Base-by-base conservation (phyloP, 306 rosid species). In the Cyamopsis tetragonoloba region DNA sequence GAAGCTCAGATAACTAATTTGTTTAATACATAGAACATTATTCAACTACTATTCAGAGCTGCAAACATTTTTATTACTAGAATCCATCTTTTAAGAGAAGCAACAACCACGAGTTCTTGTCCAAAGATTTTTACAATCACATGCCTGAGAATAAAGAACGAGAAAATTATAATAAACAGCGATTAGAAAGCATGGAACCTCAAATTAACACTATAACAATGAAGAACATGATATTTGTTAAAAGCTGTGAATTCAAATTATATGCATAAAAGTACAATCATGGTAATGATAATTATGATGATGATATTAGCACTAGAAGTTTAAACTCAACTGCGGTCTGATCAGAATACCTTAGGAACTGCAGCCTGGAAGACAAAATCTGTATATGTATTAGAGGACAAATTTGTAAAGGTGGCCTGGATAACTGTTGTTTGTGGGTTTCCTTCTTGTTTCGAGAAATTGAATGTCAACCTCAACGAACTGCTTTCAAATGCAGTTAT, bases 311-410 rank as follows among this genome's bases (percentile, higher is more conserved):
- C 64, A 73, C 26, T 12, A 24, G 6, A 54, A 26, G 43, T 24
- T 71, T 18, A 54, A 72, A 59, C 58, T 53, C 28, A 79, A 23
- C 27, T 62, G 41, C 61, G 62, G 14, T 10, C 31, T 53, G 64
- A 46, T 68, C 30, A 43, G 61, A 65, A 26, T 86, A 90, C 99
- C 99, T 95, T 95, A 2, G 99, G 99, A 80, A 93, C 97, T 28
- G 99, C 99, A 13, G 99, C 97, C 85, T 90, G 99, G 83, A 93
- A 93, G 83, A 90, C 81, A 68, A 93, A 93, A 83, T 86, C 91
- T 47, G 97, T 47, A 57, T 76, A 88, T 66, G 65, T 51, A 75
- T 63, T 78, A 20, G 88, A 39, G 20, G 97, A 80, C 85, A 90
- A 84, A 81, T 93, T 93, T 2, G 71, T 77, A 73, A 90, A 86